Percentiles rank a stretch among this genome's conserved stretches.
phyloP scores from a whole-genome alignment of 2,329 filamentous ascomycete species.

The Pseudogymnoascus sp. region DNA sequence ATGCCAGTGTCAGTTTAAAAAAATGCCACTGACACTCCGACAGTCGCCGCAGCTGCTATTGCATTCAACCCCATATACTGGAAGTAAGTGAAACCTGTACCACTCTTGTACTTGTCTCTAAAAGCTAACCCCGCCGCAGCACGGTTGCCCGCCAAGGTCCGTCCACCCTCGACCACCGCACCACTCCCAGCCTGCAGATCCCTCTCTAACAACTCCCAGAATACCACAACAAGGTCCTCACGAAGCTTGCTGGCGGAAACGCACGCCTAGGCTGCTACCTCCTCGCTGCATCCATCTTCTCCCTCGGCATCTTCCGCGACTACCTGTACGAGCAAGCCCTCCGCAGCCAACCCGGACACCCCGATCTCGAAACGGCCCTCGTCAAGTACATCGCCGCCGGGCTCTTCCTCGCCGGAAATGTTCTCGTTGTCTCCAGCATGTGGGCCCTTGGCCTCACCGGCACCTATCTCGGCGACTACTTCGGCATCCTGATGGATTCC shows the following conservation, averaged over 20 bases:
- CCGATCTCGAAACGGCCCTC: slow-evolving; percentile 54
- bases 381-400: slow-evolving; percentile 57
- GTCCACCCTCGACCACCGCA: slow-evolving; percentile 14
- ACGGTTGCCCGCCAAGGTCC: slow-evolving; percentile 75
- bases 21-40: slow-evolving; percentile 11
- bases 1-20: slow-evolving; percentile 16
- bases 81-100: slow-evolving; percentile 62
- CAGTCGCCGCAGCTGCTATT: slow-evolving; percentile 75
- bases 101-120: slow-evolving; percentile 1
- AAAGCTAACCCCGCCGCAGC: slow-evolving; percentile 35
- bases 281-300: slow-evolving; percentile 84
- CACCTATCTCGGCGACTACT: slow-evolving; percentile 97
- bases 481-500: slow-evolving; percentile 92
- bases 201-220: slow-evolving; percentile 43
- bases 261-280: slow-evolving; percentile 77
- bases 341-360: slow-evolving; percentile 64
- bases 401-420: slow-evolving; percentile 68
- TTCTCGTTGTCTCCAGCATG: slow-evolving; percentile 81
- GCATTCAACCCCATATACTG: slow-evolving; percentile 98
- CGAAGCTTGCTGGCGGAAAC: slow-evolving; percentile 74
- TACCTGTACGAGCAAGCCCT: slow-evolving; percentile 79
- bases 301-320: slow-evolving; percentile 81
- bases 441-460: slow-evolving; percentile 89
- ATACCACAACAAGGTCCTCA: slow-evolving; percentile 84
- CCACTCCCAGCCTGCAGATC: slow-evolving; percentile 14